Evolutionary conservation across 768 basidiomycete species (phyloP).

Genomic region (Auricularia cornea): DNA sequence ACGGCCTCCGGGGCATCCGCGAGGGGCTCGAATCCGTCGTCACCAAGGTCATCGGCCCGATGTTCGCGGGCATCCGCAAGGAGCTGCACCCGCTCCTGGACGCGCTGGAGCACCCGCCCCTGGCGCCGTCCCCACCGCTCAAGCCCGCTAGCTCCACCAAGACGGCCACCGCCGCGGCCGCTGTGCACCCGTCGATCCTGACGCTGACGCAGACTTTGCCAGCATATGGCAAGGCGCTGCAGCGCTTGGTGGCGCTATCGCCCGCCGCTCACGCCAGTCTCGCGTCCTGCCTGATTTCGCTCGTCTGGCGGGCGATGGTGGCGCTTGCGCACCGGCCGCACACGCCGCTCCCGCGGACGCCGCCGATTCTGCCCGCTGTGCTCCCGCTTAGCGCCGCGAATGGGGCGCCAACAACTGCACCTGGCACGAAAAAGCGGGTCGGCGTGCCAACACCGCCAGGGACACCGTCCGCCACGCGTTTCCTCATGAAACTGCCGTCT

Average conservation of each 20-base stretch:
- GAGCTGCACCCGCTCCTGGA: slow-evolving; percentile 56
- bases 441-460: slow-evolving; percentile 39
- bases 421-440: slow-evolving; percentile 32
- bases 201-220: slow-evolving; percentile 54
- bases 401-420: not conserved
- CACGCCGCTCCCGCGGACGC: slow-evolving; percentile 14
- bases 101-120: slow-evolving; percentile 41
- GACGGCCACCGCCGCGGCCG: not conserved
- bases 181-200: slow-evolving; percentile 49
- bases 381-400: slow-evolving; percentile 14
- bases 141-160: slow-evolving; percentile 4
- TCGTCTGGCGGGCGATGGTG: slow-evolving; percentile 67
- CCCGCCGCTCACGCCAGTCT: slow-evolving; percentile 48
- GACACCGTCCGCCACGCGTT: slow-evolving; percentile 49
- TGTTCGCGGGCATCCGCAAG: slow-evolving; percentile 51
- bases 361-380: slow-evolving; percentile 30
- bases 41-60: slow-evolving; percentile 55
- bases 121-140: slow-evolving; percentile 5
- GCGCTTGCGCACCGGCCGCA: slow-evolving; percentile 53
- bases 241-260: slow-evolving; percentile 43
- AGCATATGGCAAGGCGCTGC: slow-evolving; percentile 42
- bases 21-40: slow-evolving; percentile 63
- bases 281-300: slow-evolving; percentile 62
- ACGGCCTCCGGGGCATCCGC: slow-evolving; percentile 61
- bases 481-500: slow-evolving; percentile 55